Evolutionary conservation across 148 eudicot genomes (phyloP), one percentile per base, ranked within the genome.

Genomic region (Rhododendron williamsianum): DNA sequence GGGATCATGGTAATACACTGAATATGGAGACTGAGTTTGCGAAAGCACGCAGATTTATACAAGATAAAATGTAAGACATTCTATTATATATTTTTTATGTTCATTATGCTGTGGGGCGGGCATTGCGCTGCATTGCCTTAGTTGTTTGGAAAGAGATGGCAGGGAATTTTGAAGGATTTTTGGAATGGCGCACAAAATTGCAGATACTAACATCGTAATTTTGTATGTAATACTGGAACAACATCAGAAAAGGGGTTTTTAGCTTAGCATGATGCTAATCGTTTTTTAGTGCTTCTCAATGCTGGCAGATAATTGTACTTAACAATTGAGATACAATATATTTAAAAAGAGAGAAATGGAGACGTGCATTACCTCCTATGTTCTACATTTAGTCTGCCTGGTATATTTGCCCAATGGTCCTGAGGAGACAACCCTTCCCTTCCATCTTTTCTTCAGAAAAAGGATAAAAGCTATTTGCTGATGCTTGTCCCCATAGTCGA

Each of bases 21-120:
- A 67, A 85, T 84, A 83, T 87, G 90, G 95, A 93, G 23, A 72
- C 92, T 81, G 94, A 93, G 78, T 30, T 89, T 78, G 21, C 1
- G 11, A 90, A 76, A 78, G 87, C 84, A 4, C 96, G 98, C 81
- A 88, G 67, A 19, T 88, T 84, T 86, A 91, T 96, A 88, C 91
- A 84, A 87, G 86, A 85, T 48, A 94, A 91, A 76, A 96, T 96
- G 98, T 96, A 91, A 94, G 98, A 84, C 54, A 11, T 87, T 38
- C 18, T 6, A 7, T 73, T 43, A 71, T 6, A 52, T 3, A 23
- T 49, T 58, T 19, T 18, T 48, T 63, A 4, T 63, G 25, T 60
- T 63, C 35, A 41, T 49, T 71, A 36, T 79, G 58, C 5, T 74
- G 18, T 74, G 81, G 35, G 81, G 19, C 1, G 25, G 10, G 77